Base-by-base conservation (phyloP, 208 protist genomes). In the Trypanosoma brucei region DNA sequence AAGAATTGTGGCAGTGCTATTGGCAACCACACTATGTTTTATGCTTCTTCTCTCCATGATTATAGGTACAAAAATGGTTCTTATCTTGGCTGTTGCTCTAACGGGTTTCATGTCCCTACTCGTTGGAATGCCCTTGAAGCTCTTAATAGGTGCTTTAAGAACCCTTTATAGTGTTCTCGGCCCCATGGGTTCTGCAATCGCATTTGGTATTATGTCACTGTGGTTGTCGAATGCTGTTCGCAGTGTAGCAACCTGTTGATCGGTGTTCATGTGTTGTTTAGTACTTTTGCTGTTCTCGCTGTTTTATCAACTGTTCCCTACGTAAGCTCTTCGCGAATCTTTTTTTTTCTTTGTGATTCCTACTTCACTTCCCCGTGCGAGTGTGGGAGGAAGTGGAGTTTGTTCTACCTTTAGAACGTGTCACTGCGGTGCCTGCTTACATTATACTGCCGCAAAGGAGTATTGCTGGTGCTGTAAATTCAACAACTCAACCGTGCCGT, bases 131-230 rank as follows among this genome's bases (percentile, higher is more conserved):
- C 81, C 84, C 5, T 55, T 90, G 0, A 22, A 64, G 9, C 30
- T 92, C 33, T 31, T 94, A 8, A 50, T 80, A 2, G 75, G 75
- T 35, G 82, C 84, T 13, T 57, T 85, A 5, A 60, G 65, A 9
- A 76, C 63, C 8, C 61, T 92, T 14, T 94, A 81, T 68, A 59
- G 64, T 56, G 59, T 87, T 40, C 66, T 94, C 1, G 88, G 88
- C 0, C 84, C 84, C 3, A 37, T 71, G 54, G 75, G 79, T 42
- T 62, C 64, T 8, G 55, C 68, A 1, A 58, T 81, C n/a, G 53
- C 82, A n/a, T 35, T 80, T 0, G 61, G 62, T 30, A 33, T 71
- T 35, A 4, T 84, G 5, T 49, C 75, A 2, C 30, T 70, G 8
- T 93, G 83, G 83, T 30, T 42, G 5, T 55, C 42, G 50, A 40